Percentiles rank a stretch among this genome's conserved stretches.
These are phyloP conservation scores for Mycena rebaudengoi DNA, from an alignment of 768 basidiomycete species.

Conservation along the genomic window DNA sequence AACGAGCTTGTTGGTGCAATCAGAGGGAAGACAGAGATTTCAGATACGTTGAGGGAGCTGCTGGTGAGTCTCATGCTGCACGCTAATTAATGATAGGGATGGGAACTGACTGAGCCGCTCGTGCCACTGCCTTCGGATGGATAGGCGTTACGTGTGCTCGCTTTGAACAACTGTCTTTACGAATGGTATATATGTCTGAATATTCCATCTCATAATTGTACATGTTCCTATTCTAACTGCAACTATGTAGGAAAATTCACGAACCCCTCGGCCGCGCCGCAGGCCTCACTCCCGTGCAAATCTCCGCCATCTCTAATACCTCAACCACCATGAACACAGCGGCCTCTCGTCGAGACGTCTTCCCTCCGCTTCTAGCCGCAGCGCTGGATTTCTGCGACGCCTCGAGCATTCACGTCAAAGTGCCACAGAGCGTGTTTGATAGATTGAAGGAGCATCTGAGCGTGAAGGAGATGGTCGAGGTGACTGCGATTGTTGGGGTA, in stretches of 20 bases:
- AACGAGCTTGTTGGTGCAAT: conserved; percentile 2
- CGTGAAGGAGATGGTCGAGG: conserved; percentile 5
- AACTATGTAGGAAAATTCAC: conserved; percentile 5
- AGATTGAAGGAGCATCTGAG: neutral
- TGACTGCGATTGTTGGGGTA: conserved; percentile 2
- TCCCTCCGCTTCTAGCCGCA: neutral
- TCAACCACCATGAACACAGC: neutral
- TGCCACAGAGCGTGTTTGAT: neutral
- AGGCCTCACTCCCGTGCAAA: conserved; percentile 7
- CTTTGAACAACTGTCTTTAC: conserved; percentile 2
- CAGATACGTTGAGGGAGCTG: neutral
- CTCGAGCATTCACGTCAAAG: conserved; percentile 1
- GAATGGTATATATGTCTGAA: conserved; percentile 7
- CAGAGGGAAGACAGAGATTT: conserved; percentile 4
- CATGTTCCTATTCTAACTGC: conserved; percentile 6
- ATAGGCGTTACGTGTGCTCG: conserved; percentile 2
- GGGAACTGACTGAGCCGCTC: neutral
- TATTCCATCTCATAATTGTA: neutral
- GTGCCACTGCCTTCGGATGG: neutral
- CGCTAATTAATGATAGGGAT: too few species aligned
- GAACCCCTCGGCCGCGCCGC: conserved; percentile 1
- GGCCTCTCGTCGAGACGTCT: neutral
- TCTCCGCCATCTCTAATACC: conserved; percentile 4
- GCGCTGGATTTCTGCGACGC: conserved; percentile 1
- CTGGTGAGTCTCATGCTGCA: conserved; percentile 7